Conservation (phyloP, 2,329 filamentous ascomycete species). For the Uncinocarpus reesii region DNA sequence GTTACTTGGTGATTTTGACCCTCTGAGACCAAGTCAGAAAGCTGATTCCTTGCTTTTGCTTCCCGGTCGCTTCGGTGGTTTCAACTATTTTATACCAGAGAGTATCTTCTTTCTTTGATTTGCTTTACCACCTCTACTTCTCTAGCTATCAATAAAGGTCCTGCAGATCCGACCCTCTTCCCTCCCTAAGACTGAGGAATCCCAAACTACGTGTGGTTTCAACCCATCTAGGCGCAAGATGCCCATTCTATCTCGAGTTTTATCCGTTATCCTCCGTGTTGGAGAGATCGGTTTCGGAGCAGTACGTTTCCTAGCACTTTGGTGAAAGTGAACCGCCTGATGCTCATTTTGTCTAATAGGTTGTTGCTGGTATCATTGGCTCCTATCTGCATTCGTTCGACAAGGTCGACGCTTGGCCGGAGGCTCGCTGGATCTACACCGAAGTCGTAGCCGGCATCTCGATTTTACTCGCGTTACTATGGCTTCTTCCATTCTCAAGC, state of each 20-base stretch:
- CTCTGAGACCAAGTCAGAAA: background rate
- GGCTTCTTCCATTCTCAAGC: conserved; percentile 59
- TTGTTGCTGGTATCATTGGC: conserved; percentile 59
- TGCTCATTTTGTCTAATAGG: conserved; percentile 21
- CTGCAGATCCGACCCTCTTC: background rate
- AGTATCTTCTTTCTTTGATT: background rate
- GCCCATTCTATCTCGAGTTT: conserved; percentile 44
- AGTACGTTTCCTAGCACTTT: conserved; percentile 37
- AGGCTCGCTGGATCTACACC: conserved; percentile 63
- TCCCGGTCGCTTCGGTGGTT: background rate
- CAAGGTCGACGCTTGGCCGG: conserved; percentile 42
- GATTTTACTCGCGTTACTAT: conserved; percentile 58
- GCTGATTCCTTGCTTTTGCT: conserved; percentile 1
- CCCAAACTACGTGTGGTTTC: too few relatives aligned
- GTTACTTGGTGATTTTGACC: background rate
- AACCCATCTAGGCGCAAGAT: conserved; percentile 28
- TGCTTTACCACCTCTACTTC: background rate
- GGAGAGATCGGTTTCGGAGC: conserved; percentile 59
- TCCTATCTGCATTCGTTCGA: conserved; percentile 49
- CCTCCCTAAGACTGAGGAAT: background rate
- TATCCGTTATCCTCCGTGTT: conserved; percentile 49
- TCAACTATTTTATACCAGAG: background rate
- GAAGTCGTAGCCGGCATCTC: conserved; percentile 60
- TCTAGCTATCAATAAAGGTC: background rate
- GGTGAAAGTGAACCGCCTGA: background rate